Percentiles rank a stretch among this genome's conserved stretches.
These are phyloP conservation scores for Mycena epipterygia DNA, from an alignment of 768 basidiomycete species.

Conservation along the genomic window DNA sequence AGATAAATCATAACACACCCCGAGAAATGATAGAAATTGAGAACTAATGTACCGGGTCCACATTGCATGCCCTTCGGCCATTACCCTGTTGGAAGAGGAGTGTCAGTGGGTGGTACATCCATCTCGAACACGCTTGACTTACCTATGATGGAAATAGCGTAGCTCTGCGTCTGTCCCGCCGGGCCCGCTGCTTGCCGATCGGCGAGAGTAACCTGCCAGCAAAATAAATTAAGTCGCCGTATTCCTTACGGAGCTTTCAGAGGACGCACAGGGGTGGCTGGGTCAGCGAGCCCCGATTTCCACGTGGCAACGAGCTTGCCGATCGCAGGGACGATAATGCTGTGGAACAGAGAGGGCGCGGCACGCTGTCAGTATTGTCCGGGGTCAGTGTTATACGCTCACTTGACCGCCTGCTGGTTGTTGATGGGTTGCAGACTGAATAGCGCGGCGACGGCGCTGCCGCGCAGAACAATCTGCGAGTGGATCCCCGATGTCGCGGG, in stretches of 20 bases:
- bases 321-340: no score
- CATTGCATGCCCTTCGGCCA: not conserved
- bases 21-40: conserved; percentile 1
- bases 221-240: conserved; percentile 1
- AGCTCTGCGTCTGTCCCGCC: not conserved
- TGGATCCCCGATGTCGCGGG: no score
- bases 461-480: no score
- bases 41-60: conserved; percentile 6
- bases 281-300: no score
- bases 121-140: conserved; percentile 3
- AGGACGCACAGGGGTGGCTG: no score
- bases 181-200: not conserved
- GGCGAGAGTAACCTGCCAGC: conserved; percentile 6
- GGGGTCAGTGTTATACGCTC: no score
- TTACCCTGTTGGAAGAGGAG: conserved; percentile 4
- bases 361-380: no score
- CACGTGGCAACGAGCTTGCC: no score
- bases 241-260: conserved; percentile 3
- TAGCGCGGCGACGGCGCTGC: no score
- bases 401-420: no score
- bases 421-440: no score
- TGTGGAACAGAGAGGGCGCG: no score
- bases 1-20: not conserved
- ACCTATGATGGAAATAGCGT: not conserved
- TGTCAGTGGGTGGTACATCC: conserved; percentile 1